These are phyloP conservation scores for Punica granatum DNA, from an alignment of 345 rosid species.

Conservation along the genomic window DNA sequence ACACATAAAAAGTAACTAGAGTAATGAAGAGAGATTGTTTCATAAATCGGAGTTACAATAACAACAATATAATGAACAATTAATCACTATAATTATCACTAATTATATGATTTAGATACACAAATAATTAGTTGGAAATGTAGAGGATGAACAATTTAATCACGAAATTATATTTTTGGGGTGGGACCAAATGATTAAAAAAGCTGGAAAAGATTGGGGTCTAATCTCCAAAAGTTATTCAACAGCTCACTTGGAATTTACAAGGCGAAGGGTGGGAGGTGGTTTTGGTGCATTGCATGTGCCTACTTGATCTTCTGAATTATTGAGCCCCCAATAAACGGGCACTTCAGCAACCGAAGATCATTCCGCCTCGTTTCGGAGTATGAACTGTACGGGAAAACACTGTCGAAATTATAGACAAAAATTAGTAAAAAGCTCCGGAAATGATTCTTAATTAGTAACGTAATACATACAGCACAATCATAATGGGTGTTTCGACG, in stretches of 20 bases:
- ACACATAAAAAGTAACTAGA: too few species aligned
- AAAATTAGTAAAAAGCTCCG: too few species aligned
- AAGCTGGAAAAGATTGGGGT: neutral
- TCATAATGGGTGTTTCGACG: too few species aligned
- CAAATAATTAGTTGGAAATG: neutral
- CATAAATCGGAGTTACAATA: neutral
- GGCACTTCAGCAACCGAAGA: neutral
- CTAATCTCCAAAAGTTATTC: neutral
- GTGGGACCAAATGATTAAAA: neutral
- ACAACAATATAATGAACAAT: neutral
- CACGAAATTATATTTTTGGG: neutral
- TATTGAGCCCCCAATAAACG: neutral
- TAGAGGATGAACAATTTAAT: neutral
- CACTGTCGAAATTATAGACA: too few species aligned
- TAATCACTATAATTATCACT: neutral
- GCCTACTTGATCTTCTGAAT: conserved; percentile 21
- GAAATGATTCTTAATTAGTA: too few species aligned
- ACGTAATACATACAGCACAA: too few species aligned
- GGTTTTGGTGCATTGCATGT: conserved; percentile 21
- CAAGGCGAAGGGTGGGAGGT: neutral
- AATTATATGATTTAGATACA: neutral
- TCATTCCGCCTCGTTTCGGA: too few species aligned
- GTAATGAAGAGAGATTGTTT: too few species aligned
- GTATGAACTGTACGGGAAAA: too few species aligned
- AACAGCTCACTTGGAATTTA: conserved; percentile 7